Evolutionary conservation across 768 basidiomycete genomes (phyloP).

Genomic region (Tylopilus subfusipes): DNA sequence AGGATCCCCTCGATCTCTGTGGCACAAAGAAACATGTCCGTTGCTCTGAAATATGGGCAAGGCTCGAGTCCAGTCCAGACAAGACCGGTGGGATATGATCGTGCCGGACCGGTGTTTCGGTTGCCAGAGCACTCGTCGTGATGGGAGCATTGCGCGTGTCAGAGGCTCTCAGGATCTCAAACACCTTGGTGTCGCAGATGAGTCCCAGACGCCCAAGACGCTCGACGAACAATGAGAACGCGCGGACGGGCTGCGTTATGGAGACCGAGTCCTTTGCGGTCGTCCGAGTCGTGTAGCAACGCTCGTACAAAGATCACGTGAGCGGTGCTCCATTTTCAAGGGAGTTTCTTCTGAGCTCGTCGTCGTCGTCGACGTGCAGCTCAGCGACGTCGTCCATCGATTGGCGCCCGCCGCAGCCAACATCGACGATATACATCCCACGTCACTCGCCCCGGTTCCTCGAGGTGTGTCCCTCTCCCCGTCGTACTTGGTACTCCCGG

Average conservation of each 20-base stretch:
- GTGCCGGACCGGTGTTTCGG: conserved; percentile 2
- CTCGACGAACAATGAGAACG: background rate
- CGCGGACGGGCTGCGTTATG: no score
- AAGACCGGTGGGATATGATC: no score
- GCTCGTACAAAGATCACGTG: conserved; percentile 16
- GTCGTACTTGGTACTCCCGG: background rate
- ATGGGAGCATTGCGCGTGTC: conserved; percentile 4
- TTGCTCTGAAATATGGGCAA: no score
- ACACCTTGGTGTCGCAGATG: background rate
- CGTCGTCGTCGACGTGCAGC: conserved; percentile 13
- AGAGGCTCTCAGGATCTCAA: background rate
- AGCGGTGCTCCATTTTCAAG: conserved; percentile 12
- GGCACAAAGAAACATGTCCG: background rate
- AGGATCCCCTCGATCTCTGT: no score
- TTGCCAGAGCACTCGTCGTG: conserved; percentile 20
- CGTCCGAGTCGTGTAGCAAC: conserved; percentile 6
- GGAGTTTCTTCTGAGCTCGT: conserved; percentile 10
- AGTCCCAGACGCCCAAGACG: background rate
- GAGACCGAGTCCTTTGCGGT: background rate
- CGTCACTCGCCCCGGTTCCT: background rate
- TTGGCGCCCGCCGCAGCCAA: background rate
- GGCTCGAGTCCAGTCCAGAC: no score
- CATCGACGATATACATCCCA: background rate
- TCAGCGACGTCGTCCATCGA: conserved; percentile 2
- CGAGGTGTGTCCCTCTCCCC: conserved; percentile 11